Evolutionary conservation across 2,329 filamentous ascomycete species (phyloP).

Genomic region (Claviceps citrina): DNA sequence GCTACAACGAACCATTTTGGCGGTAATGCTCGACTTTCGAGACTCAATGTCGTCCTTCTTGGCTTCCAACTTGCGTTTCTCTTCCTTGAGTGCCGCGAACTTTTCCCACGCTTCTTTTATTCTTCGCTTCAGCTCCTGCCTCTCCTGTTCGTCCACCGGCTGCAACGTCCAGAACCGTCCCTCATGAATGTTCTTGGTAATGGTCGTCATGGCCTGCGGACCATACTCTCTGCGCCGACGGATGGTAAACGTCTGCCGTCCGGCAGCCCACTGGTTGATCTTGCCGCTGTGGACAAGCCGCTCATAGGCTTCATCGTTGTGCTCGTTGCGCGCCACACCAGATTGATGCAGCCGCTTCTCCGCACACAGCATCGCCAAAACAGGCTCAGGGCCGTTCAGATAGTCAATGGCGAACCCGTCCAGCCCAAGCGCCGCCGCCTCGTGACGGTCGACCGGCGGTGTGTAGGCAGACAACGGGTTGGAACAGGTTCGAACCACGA

Average conservation of each 20-base stretch:
- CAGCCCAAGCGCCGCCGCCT: slow-evolving; percentile 48
- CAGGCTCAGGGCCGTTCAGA: slow-evolving; percentile 63
- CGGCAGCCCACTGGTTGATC: slow-evolving; percentile 57
- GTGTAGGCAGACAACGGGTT: slow-evolving; percentile 38
- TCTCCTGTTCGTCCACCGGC: slow-evolving; percentile 53
- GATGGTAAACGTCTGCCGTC: slow-evolving; percentile 47
- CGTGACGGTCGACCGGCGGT: slow-evolving; percentile 36
- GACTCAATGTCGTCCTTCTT: slow-evolving; percentile 28
- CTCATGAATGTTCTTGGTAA: slow-evolving; percentile 41
- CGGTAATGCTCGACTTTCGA: slow-evolving; percentile 25
- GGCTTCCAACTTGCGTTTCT: slow-evolving; percentile 20
- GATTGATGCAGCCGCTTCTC: slow-evolving; percentile 53
- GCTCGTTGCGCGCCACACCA: slow-evolving; percentile 47
- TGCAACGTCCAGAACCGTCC: slow-evolving; percentile 65
- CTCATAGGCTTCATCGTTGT: slow-evolving; percentile 53
- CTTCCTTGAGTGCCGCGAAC: slow-evolving; percentile 17
- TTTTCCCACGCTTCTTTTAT: slow-evolving; percentile 28
- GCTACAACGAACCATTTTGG: slow-evolving; percentile 20
- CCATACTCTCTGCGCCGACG: slow-evolving; percentile 69
- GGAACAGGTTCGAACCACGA: slow-evolving; percentile 53
- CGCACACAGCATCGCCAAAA: slow-evolving; percentile 77
- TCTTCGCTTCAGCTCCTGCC: slow-evolving; percentile 41
- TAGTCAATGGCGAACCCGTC: slow-evolving; percentile 70
- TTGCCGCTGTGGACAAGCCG: slow-evolving; percentile 40
- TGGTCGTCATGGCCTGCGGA: slow-evolving; percentile 53